phyloP scores from a whole-genome alignment of 306 rosid species.

The Crataegus laevigata region DNA sequence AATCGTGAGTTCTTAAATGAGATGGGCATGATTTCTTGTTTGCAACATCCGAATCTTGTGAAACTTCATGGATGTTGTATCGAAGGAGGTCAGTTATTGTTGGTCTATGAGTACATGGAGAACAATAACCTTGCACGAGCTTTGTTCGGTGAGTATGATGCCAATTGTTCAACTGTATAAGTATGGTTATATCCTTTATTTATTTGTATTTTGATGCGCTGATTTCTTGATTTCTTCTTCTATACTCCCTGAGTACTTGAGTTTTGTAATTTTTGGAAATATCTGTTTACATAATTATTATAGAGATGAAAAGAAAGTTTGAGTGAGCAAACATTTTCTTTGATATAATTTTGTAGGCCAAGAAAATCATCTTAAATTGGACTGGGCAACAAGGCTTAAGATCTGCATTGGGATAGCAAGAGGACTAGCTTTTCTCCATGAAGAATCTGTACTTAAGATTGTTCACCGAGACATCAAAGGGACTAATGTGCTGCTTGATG shows the following conservation, averaged over 20 bases:
- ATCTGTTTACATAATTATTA: not conserved
- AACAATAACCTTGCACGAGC: slow-evolving; percentile 67
- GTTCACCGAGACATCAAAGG: slow-evolving; percentile 80
- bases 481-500: slow-evolving; percentile 65
- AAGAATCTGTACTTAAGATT: slow-evolving; percentile 59
- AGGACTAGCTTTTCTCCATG: slow-evolving; percentile 73
- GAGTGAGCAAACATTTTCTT: not conserved
- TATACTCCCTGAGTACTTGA: not conserved
- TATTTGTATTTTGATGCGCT: not conserved
- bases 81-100: slow-evolving; percentile 53
- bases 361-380: slow-evolving; percentile 23
- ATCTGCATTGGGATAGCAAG: slow-evolving; percentile 73
- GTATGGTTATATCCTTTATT: not conserved
- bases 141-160: slow-evolving; percentile 46
- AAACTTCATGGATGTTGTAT: slow-evolving; percentile 66
- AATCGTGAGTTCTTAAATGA: slow-evolving; percentile 70
- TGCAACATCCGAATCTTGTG: slow-evolving; percentile 77
- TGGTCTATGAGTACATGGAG: slow-evolving; percentile 76
- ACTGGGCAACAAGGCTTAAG: slow-evolving; percentile 54
- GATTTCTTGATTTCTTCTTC: not conserved
- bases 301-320: not conserved
- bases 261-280: not conserved
- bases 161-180: not conserved
- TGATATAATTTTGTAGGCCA: slow-evolving; percentile 26
- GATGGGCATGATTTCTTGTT: slow-evolving; percentile 62